Percentiles rank a stretch among this genome's conserved stretches.
Conservation (phyloP, 2,329 filamentous ascomycete genomes). For the Arachnopeziza araneosa region DNA sequence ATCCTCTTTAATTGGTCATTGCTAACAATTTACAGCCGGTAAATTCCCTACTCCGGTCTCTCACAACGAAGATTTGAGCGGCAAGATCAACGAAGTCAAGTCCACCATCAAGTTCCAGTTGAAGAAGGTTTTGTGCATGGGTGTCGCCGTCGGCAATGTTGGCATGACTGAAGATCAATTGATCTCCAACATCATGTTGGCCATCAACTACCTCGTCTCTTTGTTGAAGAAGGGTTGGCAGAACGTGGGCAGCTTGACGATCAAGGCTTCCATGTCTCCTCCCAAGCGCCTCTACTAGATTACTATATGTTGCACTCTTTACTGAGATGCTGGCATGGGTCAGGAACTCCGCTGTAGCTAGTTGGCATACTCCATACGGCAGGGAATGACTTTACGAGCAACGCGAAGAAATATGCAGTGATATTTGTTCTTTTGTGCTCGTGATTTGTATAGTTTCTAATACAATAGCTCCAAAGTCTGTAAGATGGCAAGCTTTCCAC, state of each 20-base stretch:
- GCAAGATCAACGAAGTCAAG: slow-evolving; percentile 99
- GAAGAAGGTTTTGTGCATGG: slow-evolving; percentile 99
- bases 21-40: slow-evolving; percentile 58
- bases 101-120: slow-evolving; percentile 99
- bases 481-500: too few relatives aligned
- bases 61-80: slow-evolving; percentile 86
- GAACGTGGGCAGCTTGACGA: slow-evolving; percentile 98
- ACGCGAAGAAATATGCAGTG: not conserved
- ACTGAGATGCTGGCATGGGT: slow-evolving; percentile 23
- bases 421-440: too few relatives aligned
- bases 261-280: slow-evolving; percentile 99
- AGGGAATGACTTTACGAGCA: not conserved
- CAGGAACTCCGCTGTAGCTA: slow-evolving; percentile 22
- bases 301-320: slow-evolving; percentile 22
- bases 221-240: slow-evolving; percentile 99
- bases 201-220: slow-evolving; percentile 99
- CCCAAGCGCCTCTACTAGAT: slow-evolving; percentile 94
- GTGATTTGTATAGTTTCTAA: too few relatives aligned
- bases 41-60: slow-evolving; percentile 99
- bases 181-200: slow-evolving; percentile 97
- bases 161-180: slow-evolving; percentile 95
- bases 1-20: not conserved
- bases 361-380: not conserved
- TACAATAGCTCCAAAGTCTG: too few relatives aligned
- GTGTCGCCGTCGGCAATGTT: slow-evolving; percentile 98